These are phyloP conservation scores for Ophiostoma sp. DNA, from an alignment of 2,329 filamentous ascomycete species.

Conservation along the genomic window DNA sequence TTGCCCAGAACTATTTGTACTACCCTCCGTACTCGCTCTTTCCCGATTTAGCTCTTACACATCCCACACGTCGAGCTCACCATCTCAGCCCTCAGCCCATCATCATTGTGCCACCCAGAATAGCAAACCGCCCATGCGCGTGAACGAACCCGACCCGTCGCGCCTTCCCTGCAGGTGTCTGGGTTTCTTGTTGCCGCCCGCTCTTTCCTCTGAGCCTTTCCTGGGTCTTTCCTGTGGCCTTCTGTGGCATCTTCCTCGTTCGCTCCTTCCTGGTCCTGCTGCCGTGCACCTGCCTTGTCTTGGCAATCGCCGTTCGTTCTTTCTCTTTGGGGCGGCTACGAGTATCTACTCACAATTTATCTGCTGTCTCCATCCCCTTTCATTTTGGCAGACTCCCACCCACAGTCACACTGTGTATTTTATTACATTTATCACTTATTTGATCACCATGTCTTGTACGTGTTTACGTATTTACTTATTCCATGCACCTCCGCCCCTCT, in stretches of 20 bases:
- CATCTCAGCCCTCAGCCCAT: slow-evolving; percentile 4
- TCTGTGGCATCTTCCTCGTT: neutral
- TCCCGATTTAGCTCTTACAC: slow-evolving; percentile 15
- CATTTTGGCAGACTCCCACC: too few species aligned
- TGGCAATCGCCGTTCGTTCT: neutral
- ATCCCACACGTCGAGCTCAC: neutral
- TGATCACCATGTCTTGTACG: too few species aligned
- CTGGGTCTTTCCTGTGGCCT: neutral
- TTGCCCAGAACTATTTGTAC: neutral
- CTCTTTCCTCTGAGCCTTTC: neutral
- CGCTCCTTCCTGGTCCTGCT: neutral
- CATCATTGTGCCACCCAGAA: slow-evolving; percentile 1
- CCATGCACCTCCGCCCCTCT: slow-evolving; percentile 2
- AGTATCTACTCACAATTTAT: neutral
- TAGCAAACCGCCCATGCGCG: neutral
- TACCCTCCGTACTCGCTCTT: slow-evolving; percentile 4
- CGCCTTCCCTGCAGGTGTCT: neutral
- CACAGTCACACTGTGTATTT: too few species aligned
- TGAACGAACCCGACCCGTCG: neutral
- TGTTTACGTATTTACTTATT: too few species aligned
- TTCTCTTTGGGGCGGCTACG: neutral
- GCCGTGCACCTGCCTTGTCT: neutral
- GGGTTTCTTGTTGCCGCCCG: neutral
- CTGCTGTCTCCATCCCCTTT: too few species aligned
- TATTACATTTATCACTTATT: neutral